Evolutionary conservation across 306 rosid species (phyloP).

Genomic region (Malus fusca): DNA sequence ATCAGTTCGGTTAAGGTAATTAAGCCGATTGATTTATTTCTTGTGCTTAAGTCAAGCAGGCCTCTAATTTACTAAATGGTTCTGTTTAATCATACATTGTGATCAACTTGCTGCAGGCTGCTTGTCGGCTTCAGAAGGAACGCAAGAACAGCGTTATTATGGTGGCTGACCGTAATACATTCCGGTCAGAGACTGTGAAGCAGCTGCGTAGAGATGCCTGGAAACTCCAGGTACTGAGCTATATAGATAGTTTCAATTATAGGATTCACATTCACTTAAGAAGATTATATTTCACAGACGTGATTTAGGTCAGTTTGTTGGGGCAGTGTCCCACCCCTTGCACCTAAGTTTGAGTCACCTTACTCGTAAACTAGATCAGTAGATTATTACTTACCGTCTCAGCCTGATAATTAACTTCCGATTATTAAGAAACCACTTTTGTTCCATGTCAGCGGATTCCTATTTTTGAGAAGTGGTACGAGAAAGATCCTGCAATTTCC

Average conservation of each 20-base stretch:
- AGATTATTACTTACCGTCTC: not conserved
- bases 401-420: not conserved
- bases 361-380: too few relatives aligned
- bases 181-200: slow-evolving; percentile 95
- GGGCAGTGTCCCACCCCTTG: too few relatives aligned
- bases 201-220: slow-evolving; percentile 98
- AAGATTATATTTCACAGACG: too few relatives aligned
- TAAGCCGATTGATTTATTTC: not conserved
- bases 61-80: slow-evolving; percentile 9
- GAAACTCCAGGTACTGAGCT: slow-evolving; percentile 66
- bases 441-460: slow-evolving; percentile 52
- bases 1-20: slow-evolving; percentile 88
- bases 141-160: slow-evolving; percentile 70
- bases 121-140: slow-evolving; percentile 68
- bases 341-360: too few relatives aligned
- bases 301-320: too few relatives aligned
- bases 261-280: not conserved
- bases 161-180: slow-evolving; percentile 99
- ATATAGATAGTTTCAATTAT: not conserved
- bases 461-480: slow-evolving; percentile 92
- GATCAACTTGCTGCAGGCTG: slow-evolving; percentile 51
- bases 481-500: slow-evolving; percentile 94
- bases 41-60: not conserved
- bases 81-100: not conserved
- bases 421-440: not conserved